A percentile compares a stretch with the other conserved stretches of the same genome.
phyloP scores from a whole-genome alignment of 164 flowering plant species.

The Umbellularia californica region DNA sequence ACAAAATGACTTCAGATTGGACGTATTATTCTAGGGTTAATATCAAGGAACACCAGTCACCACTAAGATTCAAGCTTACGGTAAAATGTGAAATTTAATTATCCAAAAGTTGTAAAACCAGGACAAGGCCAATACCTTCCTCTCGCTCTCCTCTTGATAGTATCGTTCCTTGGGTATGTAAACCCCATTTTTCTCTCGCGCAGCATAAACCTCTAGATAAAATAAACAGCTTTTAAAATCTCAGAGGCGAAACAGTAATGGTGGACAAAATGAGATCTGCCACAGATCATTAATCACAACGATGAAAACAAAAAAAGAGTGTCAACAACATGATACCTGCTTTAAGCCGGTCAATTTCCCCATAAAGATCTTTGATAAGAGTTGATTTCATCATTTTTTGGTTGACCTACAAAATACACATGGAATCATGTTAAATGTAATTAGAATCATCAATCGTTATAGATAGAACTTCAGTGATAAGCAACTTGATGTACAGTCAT shows the following conservation, averaged over 20 bases:
- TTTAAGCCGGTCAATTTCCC: conserved; percentile 95
- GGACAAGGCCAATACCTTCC: conserved; percentile 51
- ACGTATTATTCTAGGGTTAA: not conserved
- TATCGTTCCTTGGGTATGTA: conserved; percentile 93
- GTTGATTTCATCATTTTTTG: conserved; percentile 98
- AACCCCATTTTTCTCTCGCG: conserved; percentile 96
- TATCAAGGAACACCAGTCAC: not conserved
- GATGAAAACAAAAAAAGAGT: not conserved
- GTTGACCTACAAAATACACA: conserved; percentile 54
- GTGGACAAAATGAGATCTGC: not conserved
- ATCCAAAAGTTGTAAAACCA: not conserved
- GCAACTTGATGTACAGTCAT: too few relatives aligned
- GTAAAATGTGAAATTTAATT: not conserved
- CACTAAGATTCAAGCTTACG: not conserved
- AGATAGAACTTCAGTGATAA: not conserved
- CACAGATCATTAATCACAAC: not conserved
- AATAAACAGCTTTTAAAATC: not conserved
- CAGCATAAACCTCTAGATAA: conserved; percentile 80
- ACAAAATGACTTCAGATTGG: not conserved
- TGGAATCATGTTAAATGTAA: not conserved
- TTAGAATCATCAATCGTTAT: not conserved
- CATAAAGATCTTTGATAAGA: conserved; percentile 93
- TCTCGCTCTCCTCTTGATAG: conserved; percentile 89
- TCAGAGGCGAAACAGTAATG: not conserved
- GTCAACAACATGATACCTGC: conserved; percentile 43